Evolutionary conservation across 108 stramenopile genomes (phyloP).

Genomic region (Cyclotella sp.): DNA sequence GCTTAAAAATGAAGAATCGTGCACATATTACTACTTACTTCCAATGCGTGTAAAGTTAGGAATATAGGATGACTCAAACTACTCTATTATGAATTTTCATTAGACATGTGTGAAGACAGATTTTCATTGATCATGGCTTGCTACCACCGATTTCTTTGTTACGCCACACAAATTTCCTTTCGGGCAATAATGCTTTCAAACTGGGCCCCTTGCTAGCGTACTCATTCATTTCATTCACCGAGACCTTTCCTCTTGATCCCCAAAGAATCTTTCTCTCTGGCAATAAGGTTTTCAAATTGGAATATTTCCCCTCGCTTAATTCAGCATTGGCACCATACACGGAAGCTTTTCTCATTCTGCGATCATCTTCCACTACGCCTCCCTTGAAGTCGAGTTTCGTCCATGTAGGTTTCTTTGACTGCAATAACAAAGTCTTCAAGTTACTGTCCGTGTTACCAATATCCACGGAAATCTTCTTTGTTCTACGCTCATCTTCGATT

Average conservation of each 20-base stretch:
- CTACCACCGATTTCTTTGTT: not conserved
- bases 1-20: too few species aligned
- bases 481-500: constrained; percentile 40
- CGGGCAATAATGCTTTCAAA: constrained; percentile 32
- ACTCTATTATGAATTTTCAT: not conserved
- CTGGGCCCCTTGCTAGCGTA: constrained; percentile 3
- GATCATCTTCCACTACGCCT: constrained; percentile 33
- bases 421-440: constrained; percentile 26
- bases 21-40: too few species aligned
- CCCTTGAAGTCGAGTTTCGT: constrained; percentile 45
- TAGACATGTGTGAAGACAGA: not conserved
- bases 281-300: constrained; percentile 28
- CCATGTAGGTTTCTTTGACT: constrained; percentile 22
- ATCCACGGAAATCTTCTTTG: constrained; percentile 7
- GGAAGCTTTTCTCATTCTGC: constrained; percentile 17
- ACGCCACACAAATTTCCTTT: constrained; percentile 21
- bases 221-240: not conserved
- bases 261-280: constrained; percentile 23
- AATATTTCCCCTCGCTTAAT: constrained; percentile 29
- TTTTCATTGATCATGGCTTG: not conserved
- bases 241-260: constrained; percentile 11
- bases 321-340: not conserved
- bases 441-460: not conserved
- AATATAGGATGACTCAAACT: not conserved
- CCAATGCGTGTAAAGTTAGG: not conserved